Evolutionary conservation across 1,284 basidiomycete species (phyloP).

Genomic region (Heterobasidion occidentale): DNA sequence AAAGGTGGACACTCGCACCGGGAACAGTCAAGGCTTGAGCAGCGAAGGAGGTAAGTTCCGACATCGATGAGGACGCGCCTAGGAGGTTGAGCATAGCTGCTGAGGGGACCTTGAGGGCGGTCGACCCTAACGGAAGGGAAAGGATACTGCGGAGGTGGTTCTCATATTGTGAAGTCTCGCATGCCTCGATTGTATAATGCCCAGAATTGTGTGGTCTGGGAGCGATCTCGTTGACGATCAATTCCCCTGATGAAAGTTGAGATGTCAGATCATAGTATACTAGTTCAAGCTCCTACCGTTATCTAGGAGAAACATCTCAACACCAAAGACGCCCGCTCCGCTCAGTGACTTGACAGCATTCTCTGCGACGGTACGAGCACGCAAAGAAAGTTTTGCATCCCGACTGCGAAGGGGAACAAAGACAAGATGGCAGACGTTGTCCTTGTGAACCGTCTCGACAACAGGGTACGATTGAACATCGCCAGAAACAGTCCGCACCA

Average conservation of each 20-base stretch:
- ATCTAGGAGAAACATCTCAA: conserved; percentile 94
- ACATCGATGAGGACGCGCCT: conserved; percentile 64
- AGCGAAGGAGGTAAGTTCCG: conserved; percentile 48
- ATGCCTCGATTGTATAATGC: conserved; percentile 99
- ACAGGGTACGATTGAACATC: conserved; percentile 83
- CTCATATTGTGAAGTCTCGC: conserved; percentile 94
- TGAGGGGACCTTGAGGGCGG: conserved; percentile 81
- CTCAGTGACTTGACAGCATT: conserved; percentile 73
- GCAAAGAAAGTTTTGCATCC: conserved; percentile 47
- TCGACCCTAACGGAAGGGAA: conserved; percentile 84
- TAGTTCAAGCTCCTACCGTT: conserved; percentile 52
- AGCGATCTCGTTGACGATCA: conserved; percentile 96
- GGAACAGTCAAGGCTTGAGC: conserved; percentile 55
- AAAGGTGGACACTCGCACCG: conserved; percentile 84
- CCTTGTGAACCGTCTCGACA: conserved; percentile 94
- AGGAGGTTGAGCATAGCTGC: conserved; percentile 96
- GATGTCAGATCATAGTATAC: conserved; percentile 3
- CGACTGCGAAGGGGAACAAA: conserved; percentile 74
- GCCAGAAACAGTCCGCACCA: conserved; percentile 76
- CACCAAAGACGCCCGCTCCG: conserved; percentile 95
- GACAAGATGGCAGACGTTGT: conserved; percentile 92
- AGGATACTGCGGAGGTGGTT: conserved; percentile 98
- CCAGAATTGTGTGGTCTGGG: conserved; percentile 99
- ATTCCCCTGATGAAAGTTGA: conserved; percentile 40
- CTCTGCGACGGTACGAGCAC: conserved; percentile 76